Base-by-base conservation (phyloP, 768 basidiomycete genomes). In the Mycena alexandri region DNA sequence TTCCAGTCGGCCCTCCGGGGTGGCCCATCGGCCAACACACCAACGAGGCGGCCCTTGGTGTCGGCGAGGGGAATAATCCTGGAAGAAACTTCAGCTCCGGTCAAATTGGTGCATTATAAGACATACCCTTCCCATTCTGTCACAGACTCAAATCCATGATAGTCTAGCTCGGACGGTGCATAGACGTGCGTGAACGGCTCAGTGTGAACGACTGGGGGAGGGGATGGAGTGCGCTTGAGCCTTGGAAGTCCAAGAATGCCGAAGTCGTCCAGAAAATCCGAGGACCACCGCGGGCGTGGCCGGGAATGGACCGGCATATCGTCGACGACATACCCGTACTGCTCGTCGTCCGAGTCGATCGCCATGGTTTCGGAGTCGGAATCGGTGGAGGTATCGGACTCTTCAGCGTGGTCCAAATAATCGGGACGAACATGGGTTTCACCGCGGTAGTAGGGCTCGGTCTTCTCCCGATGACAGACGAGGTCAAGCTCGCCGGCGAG, bases 111-210 rank as follows among this genome's bases (percentile, higher is more conserved):
- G n/a, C n/a, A n/a, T n/a, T n/a, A n/a, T n/a, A n/a, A n/a, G n/a
- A n/a, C n/a, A n/a, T n/a, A n/a, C n/a, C n/a, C n/a, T n/a, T n/a
- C n/a, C n/a, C n/a, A n/a, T n/a, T n/a, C n/a, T n/a, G n/a, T n/a
- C n/a, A n/a, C n/a, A n/a, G n/a, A n/a, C n/a, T 58, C 56, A 21
- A 58, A 58, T 9, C 19, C 17, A 25, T 33, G 33, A n/a, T 58
- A 16, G 16, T 58, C 56, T 5, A 58, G 56, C 24, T 58, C 56
- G 7, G 43, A 42, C 10, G 42, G 56, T 6, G 56, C 44, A n/a
- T 58, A 58, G 2, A 46, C 2, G 25, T 58, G 56, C 8, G 56
- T 58, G 16, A 46, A 17, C 2, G 25, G 25, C 25, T 43, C 43
- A 19, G 9, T 9, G 7, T 16, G 42, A 10, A 5, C 17, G 8